Evolutionary conservation across 129 eudicot genomes (phyloP).

Genomic region (Arctium minus): DNA sequence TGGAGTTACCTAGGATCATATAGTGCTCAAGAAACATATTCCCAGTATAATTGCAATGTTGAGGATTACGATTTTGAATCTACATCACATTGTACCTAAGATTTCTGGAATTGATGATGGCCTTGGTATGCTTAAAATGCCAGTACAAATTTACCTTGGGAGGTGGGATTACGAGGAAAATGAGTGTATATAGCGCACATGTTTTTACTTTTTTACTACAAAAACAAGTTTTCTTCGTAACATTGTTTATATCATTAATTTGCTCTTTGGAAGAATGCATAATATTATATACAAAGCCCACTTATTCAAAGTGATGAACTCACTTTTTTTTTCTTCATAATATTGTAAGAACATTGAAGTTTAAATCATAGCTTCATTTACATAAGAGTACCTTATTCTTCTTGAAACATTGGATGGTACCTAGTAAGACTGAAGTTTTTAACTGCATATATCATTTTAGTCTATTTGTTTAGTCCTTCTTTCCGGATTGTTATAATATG

Average conservation of each 20-base stretch:
- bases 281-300: background rate
- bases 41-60: background rate
- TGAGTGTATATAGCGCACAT: background rate
- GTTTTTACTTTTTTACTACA: background rate
- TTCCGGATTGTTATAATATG: background rate
- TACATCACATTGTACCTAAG: background rate
- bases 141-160: background rate
- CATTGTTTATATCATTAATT: background rate
- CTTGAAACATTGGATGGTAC: background rate
- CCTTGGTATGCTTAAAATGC: background rate
- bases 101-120: background rate
- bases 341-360: background rate
- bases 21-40: background rate
- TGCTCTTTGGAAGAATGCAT: background rate
- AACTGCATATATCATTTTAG: background rate
- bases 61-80: background rate
- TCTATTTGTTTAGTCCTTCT: background rate
- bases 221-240: no score
- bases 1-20: background rate
- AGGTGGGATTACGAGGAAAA: background rate
- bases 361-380: background rate
- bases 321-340: background rate
- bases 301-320: background rate
- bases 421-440: background rate
- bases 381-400: background rate